Base-by-base conservation (phyloP, 177 flowering plant genomes). In the Vitis hybrid region DNA sequence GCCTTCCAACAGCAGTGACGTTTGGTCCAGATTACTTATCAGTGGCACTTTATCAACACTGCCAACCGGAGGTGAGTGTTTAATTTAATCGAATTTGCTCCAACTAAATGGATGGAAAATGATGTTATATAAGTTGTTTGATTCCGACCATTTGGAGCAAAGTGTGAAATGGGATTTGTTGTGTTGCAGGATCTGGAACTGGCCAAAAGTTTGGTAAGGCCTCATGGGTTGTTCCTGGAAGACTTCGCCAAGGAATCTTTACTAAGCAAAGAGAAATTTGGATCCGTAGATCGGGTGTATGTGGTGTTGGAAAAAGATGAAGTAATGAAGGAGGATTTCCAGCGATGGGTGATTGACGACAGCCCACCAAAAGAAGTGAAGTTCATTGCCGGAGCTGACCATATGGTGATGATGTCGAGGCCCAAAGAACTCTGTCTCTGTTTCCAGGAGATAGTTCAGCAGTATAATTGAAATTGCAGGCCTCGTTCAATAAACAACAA, bases 351-450 rank as follows among this genome's bases (percentile, higher is more conserved):
- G 80, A 84, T 85, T 30, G 66, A 82, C 19, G 81, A 65, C 4
- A 59, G 59, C 62, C 73, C 78, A 17, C 11, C 59, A 1, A 13
- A 72, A 0, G 80, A 78, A 32, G 85, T 86, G 62, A 77, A 65
- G 48, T 67, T 26, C 52, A 72, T 85, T 12, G 15, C 34, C 5
- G 82, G 71, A 4, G 65, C 86, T 5, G 89, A 80, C 64, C 92
- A 86, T 45, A 85, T 85, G 85, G 48, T 65, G 17, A 77, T 80
- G 83, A 18, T 80, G 30, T 80, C 80, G 11, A 74, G 68, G 59
- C 81, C 80, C 26, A 15, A 76, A 10, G 50, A 78, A 11, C 67
- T 81, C 12, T 62, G 32, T 56, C 49, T 21, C 4, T 74, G 57
- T 62, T 68, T 80, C 2, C 56, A 34, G 7, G 59, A 76, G 26